Base-by-base conservation (phyloP, 2,329 filamentous ascomycete species). In the Cercospora zeae-maydis region DNA sequence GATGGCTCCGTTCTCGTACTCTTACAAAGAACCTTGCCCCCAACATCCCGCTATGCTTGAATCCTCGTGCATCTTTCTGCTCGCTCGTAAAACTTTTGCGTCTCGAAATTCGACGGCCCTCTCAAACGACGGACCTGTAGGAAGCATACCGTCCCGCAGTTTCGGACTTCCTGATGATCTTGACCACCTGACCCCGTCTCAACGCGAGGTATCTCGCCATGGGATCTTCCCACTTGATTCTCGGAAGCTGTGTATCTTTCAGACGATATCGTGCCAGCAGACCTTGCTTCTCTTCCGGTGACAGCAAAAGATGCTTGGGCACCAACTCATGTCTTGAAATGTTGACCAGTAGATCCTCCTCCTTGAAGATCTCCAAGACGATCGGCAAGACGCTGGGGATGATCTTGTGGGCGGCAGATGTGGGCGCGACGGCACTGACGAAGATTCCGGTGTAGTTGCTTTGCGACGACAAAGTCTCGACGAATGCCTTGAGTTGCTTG, bases 241-340 rank as follows among this genome's bases (percentile, higher is more conserved):
- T 85, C 4, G 95, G 95, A 74, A 99, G 82, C 81, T 99, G 95
- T 9, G 92, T 97, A 83, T 99, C 95, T 86, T 97, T 98, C 77
- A 99, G 80, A 54, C 95, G 87, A 79, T 99, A 99, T 66, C 95
- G 84, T 79, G 92, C 87, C 64, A 99, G 83, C 73, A 99, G 80
- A 37, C 90, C 89, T 52, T 81, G 80, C 84, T 97, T 97, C 82
- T 99, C 95, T 72, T 96, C 92, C 51, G 87, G 85, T 72, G 91
- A 96, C 61, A 99, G 86, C 64, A 98, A 80, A 37, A 98, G 88
- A 75, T 99, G 95, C 76, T 90, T 92, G 49, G 95, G 95, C 31
- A 99, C 95, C 61, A 99, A 85, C 79, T 98, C 93, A 80, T 99
- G 95, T 77, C 93, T 91, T 63, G 93, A 98, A 78, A 99, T 98